Base-by-base conservation (phyloP, 2,329 filamentous ascomycete species). In the Colletotrichum cuscutae region DNA sequence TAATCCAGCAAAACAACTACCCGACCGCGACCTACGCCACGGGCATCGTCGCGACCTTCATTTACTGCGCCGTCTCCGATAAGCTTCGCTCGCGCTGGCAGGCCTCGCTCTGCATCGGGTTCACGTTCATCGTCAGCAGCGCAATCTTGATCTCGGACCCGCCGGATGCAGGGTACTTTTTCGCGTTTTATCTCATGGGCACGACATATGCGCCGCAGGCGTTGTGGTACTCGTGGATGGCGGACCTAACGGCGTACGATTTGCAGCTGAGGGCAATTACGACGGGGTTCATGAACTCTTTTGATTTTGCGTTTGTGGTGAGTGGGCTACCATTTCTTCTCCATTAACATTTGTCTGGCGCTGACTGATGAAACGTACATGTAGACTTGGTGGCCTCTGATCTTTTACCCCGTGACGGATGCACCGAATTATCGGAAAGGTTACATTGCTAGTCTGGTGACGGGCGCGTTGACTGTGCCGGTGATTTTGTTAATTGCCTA, bases 141-240 rank as follows among this genome's bases (percentile, higher is more conserved):
- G 79, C 82, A 15, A 81, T 84, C 7, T 72, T 84, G 6, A 80
- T 84, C 26, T 78, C 81, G 6, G 75, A 80, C 13, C 81, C 82
- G 1, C 68, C 74, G 6, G 79, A 83, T 52, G 80, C 79, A 0
- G 83, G 79, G 37, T 81, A 84, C 68, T 86, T 86, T 67, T 82
- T 85, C 57, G 83, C 84, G 7, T 85, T 85, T 71, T 86, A 85
- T 73, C 75, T 85, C 1, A 79, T 86, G 2, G 84, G 84, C 3
- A 85, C 84, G 0, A 85, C 83, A 0, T 86, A 83, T 65, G 84
- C 84, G 2, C 84, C 84, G 1, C 84, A 86, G 68, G 84, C 84
- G 5, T 76, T 86, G 22, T 86, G 84, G 84, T 86, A 86, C 73
- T 82, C 82, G 0, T 86, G 84, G 84, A 84, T 86, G 82, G 84